Base-by-base conservation (phyloP, 2,329 filamentous ascomycete species). In the Dactylellina cionopaga region DNA sequence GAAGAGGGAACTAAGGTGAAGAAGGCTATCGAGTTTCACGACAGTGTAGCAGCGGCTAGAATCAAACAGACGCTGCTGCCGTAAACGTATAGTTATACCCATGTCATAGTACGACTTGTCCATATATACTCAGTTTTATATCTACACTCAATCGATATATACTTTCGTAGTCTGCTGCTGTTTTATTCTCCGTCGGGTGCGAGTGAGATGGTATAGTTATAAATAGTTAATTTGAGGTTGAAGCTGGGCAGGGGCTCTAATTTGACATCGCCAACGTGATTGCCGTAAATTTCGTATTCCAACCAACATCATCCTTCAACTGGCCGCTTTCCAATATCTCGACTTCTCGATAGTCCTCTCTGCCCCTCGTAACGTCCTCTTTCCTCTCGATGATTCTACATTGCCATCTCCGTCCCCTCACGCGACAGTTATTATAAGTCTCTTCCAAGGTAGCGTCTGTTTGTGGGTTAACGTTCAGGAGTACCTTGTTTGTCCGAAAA, bases 401-500 rank as follows among this genome's bases (percentile, higher is more conserved):
- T n/a, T n/a, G n/a, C n/a, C n/a, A n/a, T n/a, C n/a, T n/a, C n/a
- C n/a, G n/a, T 35, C 6, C 31, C 31, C 19, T 55, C 55, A 59
- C 55, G 41, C 55, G 55, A 47, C 41, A 44, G 39, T n/a, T 35
- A 9, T n/a, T 39, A 5, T 33, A 33, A 33, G 5, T 33, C 5
- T 31, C 6, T 2, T 24, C 5, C 49, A 17, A 17, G 31, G 22
- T 44, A 19, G 43, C 22, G 35, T 22, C 31, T 39, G 37, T 51
- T 49, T 58, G n/a, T n/a, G n/a, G n/a, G n/a, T n/a, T n/a, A n/a
- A n/a, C n/a, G n/a, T n/a, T 66, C 64, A 69, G 46, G 37, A 60
- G 54, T 25, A 19, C 6, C 33, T 43, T 43, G 13, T 27, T 25
- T 52, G 31, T 35, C 25, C 19, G 46, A 69, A 62, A 62, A 60